Conservation (phyloP, 2,329 filamentous ascomycete genomes). For the Cercospora sp. region DNA sequence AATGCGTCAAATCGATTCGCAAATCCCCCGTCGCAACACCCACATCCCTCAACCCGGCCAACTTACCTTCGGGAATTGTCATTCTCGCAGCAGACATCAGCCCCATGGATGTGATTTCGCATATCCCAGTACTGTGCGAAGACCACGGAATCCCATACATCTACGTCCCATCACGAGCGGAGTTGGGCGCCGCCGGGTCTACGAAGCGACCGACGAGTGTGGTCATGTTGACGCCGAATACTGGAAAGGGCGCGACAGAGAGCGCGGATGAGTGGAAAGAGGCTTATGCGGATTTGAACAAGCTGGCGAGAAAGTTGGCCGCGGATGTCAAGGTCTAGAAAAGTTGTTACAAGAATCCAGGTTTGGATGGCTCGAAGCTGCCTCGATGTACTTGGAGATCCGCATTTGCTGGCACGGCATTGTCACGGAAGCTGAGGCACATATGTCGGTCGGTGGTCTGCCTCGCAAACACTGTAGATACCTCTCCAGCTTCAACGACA, state of each 20-base stretch:
- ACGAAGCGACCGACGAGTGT: slow-evolving; percentile 97
- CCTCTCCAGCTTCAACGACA: not conserved
- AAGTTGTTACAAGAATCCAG: not conserved
- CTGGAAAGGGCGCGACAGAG: slow-evolving; percentile 49
- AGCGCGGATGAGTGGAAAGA: slow-evolving; percentile 60
- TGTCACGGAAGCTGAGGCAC: not conserved
- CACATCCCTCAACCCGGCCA: slow-evolving; percentile 54
- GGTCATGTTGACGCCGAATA: slow-evolving; percentile 71
- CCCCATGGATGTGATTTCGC: slow-evolving; percentile 97
- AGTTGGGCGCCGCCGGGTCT: slow-evolving; percentile 87
- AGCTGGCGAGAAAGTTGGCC: slow-evolving; percentile 60
- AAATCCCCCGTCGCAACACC: slow-evolving; percentile 76
- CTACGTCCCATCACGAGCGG: slow-evolving; percentile 87
- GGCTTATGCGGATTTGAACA: slow-evolving; percentile 59
- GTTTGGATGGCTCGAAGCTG: not conserved
- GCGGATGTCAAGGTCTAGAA: slow-evolving; percentile 56
- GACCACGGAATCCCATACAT: slow-evolving; percentile 97
- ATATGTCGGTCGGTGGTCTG: not conserved
- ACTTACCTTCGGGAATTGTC: slow-evolving; percentile 67
- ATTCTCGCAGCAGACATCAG: slow-evolving; percentile 97
- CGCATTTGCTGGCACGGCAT: not conserved
- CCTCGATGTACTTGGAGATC: not conserved
- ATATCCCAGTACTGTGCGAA: slow-evolving; percentile 96
- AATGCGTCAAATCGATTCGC: slow-evolving; percentile 96
- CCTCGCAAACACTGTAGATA: not conserved